Conservation (phyloP, 2,329 filamentous ascomycete species). For the Alternaria infectoria region DNA sequence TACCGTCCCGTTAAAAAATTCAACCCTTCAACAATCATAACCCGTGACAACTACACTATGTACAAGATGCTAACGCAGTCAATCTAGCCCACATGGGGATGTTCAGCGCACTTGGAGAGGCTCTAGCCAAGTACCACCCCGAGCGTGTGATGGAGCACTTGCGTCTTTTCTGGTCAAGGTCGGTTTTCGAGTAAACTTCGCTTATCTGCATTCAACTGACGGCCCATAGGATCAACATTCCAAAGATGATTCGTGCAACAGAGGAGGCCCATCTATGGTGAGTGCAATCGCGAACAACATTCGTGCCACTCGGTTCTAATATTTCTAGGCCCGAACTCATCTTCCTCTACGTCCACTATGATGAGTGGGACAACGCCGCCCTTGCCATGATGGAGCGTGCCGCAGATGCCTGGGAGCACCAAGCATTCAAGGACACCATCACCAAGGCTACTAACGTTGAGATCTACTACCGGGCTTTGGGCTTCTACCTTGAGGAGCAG, state of each 20-base stretch:
- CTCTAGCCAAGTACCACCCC: constrained; percentile 91
- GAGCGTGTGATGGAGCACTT: constrained; percentile 98
- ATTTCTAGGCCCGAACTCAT: constrained; percentile 78
- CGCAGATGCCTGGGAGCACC: constrained; percentile 98
- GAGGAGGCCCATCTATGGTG: constrained; percentile 89
- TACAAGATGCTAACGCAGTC: constrained; percentile 2
- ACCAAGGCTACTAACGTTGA: constrained; percentile 98
- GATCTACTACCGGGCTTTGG: constrained; percentile 97
- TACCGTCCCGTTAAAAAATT: background rate
- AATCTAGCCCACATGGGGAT: constrained; percentile 79
- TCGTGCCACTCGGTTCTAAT: background rate
- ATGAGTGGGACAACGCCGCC: constrained; percentile 96
- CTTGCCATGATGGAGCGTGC: constrained; percentile 98
- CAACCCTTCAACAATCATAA: background rate
- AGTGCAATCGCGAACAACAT: background rate
- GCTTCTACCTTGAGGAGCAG: constrained; percentile 97
- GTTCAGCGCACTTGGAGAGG: constrained; percentile 93
- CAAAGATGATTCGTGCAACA: constrained; percentile 91
- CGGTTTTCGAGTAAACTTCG: background rate
- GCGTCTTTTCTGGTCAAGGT: constrained; percentile 83
- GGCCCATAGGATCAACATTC: constrained; percentile 83
- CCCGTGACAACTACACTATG: background rate
- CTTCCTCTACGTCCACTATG: constrained; percentile 97
- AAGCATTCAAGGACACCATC: constrained; percentile 98
- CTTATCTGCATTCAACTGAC: constrained; percentile 38